Evolutionary conservation across 495 filamentous ascomycete species (phyloP).

Genomic region (Aspergillus conjunctus): DNA sequence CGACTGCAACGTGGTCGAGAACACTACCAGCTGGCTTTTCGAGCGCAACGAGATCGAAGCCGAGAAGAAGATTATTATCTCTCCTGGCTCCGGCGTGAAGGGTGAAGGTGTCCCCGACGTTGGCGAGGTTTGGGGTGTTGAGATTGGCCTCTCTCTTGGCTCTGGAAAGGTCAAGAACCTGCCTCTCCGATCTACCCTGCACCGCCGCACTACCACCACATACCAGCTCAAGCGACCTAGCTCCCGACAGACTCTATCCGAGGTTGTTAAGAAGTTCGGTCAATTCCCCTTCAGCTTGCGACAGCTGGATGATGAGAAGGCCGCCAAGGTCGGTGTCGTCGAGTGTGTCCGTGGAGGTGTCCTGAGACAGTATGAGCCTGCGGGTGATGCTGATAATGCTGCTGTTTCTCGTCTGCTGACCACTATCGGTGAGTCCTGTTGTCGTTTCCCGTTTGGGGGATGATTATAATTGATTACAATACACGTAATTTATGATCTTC

Average conservation of each 20-base stretch:
- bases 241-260: slow-evolving; percentile 85
- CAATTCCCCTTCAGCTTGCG: slow-evolving; percentile 96
- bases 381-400: slow-evolving; percentile 84
- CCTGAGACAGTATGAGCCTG: slow-evolving; percentile 91
- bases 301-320: slow-evolving; percentile 94
- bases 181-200: slow-evolving; percentile 83
- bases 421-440: slow-evolving; percentile 74
- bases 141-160: slow-evolving; percentile 88
- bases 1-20: slow-evolving; percentile 92
- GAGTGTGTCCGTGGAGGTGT: slow-evolving; percentile 93
- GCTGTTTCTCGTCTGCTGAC: slow-evolving; percentile 84
- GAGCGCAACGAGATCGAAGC: slow-evolving; percentile 96
- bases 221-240: slow-evolving; percentile 90
- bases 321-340: slow-evolving; percentile 92
- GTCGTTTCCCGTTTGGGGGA: slow-evolving; percentile 5
- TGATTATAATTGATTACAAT: neutral
- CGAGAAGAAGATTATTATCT: slow-evolving; percentile 96
- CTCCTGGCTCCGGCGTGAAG: slow-evolving; percentile 81
- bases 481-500: slow-evolving; percentile 4
- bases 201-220: slow-evolving; percentile 87
- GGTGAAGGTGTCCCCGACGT: slow-evolving; percentile 89
- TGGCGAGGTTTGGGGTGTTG: slow-evolving; percentile 96
- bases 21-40: slow-evolving; percentile 95
- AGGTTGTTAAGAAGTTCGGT: slow-evolving; percentile 94
- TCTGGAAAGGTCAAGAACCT: slow-evolving; percentile 92